Evolutionary conservation across 495 filamentous ascomycete genomes (phyloP).

Genomic region (Neurospora terricola): DNA sequence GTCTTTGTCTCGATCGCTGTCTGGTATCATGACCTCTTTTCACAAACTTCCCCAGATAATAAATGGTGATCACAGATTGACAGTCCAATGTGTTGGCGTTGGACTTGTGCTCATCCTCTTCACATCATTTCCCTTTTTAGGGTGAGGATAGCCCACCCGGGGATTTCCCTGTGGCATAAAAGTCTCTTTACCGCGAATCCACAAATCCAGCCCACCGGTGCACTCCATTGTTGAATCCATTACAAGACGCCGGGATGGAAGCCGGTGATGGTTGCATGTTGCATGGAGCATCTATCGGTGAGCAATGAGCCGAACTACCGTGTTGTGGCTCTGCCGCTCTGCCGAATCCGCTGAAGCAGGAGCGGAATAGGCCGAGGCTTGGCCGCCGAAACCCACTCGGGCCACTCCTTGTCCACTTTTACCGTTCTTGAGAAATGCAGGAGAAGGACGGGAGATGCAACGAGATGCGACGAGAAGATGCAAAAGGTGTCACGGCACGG

Average conservation of each 20-base stretch:
- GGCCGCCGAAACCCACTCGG: not conserved
- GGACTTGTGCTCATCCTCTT: not conserved
- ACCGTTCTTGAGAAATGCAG: not conserved
- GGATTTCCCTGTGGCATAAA: not conserved
- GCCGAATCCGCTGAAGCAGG: not conserved
- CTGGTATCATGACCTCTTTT: not conserved
- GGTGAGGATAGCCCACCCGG: not conserved
- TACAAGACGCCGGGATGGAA: not conserved
- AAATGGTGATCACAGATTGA: not conserved
- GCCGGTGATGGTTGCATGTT: not conserved
- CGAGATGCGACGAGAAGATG: not conserved
- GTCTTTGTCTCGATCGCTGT: slow-evolving; percentile 1
- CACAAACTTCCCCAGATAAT: not conserved
- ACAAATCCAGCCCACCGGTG: not conserved
- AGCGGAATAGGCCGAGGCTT: not conserved
- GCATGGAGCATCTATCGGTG: not conserved
- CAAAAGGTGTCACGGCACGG: not conserved
- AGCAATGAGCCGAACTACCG: not conserved
- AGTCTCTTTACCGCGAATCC: not conserved
- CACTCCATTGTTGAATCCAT: not conserved
- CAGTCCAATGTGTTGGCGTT: not conserved
- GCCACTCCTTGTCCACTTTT: not conserved
- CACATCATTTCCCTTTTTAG: not conserved
- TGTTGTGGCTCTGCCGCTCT: not conserved
- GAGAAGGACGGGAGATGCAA: not conserved